Evolutionary conservation across 345 rosid genomes (phyloP).

Genomic region (Citrus australasica): DNA sequence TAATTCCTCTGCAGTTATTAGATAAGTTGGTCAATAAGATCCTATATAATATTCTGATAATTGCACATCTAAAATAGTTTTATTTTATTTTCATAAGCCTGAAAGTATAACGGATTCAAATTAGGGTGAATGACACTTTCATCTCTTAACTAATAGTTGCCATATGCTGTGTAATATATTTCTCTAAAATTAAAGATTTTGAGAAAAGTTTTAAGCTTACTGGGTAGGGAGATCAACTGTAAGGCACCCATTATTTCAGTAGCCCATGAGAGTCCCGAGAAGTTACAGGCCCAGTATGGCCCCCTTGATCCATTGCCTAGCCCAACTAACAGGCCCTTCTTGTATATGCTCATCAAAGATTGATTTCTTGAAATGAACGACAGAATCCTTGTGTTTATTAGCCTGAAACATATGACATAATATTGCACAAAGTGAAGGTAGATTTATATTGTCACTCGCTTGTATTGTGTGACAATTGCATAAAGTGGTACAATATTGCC

Average conservation of each 20-base stretch:
- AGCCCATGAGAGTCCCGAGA: not conserved
- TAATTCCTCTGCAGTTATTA: too few relatives aligned
- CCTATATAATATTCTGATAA: too few relatives aligned
- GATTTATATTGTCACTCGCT: not conserved
- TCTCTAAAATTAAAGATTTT: not conserved
- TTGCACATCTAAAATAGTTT: too few relatives aligned
- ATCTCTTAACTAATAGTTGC: not conserved
- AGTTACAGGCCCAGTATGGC: not conserved
- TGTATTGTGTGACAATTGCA: not conserved
- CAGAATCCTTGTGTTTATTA: not conserved
- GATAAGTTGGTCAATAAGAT: too few relatives aligned
- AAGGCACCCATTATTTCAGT: not conserved
- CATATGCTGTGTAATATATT: not conserved
- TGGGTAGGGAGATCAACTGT: not conserved
- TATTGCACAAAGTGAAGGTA: not conserved
- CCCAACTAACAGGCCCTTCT: constrained; percentile 66
- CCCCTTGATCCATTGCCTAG: constrained; percentile 18
- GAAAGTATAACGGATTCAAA: too few relatives aligned
- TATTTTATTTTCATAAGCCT: too few relatives aligned
- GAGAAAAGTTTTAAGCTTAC: not conserved
- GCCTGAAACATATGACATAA: not conserved
- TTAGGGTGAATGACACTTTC: too few relatives aligned
- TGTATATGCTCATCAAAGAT: constrained; percentile 70
- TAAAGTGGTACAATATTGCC: not conserved
- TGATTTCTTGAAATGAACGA: constrained; percentile 56